These are phyloP conservation scores for Pezicula neosporulosa DNA, from an alignment of 2,329 filamentous ascomycete species.

Conservation along the genomic window DNA sequence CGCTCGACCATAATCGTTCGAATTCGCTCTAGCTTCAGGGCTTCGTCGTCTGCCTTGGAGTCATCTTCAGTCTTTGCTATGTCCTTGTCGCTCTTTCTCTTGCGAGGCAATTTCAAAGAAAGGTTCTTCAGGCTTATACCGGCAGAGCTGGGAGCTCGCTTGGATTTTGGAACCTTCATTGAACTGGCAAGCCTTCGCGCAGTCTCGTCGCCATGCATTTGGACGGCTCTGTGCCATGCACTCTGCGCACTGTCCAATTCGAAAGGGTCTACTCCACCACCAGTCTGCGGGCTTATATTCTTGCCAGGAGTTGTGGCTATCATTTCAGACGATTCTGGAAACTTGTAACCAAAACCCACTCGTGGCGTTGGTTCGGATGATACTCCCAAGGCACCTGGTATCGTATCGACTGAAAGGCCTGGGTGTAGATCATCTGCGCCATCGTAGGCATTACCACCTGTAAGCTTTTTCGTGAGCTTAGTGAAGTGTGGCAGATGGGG, in stretches of 20 bases:
- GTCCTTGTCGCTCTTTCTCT: constrained; percentile 7
- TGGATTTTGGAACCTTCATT: constrained; percentile 1
- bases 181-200: background rate
- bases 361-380: background rate
- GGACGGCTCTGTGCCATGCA: background rate
- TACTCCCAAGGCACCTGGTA: background rate
- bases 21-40: constrained; percentile 9
- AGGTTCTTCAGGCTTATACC: background rate
- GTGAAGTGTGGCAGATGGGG: too few species aligned
- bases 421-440: too few species aligned
- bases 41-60: constrained; percentile 9
- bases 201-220: background rate
- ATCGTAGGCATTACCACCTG: too few species aligned
- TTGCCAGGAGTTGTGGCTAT: too few species aligned
- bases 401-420: too few species aligned
- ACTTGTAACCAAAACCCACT: background rate
- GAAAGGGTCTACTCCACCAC: background rate
- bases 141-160: background rate
- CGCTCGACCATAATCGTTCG: constrained; percentile 3
- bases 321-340: background rate
- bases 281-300: background rate
- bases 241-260: background rate
- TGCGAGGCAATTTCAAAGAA: background rate
- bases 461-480: too few species aligned
- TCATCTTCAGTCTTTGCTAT: background rate